Evolutionary conservation across 768 basidiomycete species (phyloP), one percentile per base, ranked within the genome.

Genomic region (Lyophyllum atratum): DNA sequence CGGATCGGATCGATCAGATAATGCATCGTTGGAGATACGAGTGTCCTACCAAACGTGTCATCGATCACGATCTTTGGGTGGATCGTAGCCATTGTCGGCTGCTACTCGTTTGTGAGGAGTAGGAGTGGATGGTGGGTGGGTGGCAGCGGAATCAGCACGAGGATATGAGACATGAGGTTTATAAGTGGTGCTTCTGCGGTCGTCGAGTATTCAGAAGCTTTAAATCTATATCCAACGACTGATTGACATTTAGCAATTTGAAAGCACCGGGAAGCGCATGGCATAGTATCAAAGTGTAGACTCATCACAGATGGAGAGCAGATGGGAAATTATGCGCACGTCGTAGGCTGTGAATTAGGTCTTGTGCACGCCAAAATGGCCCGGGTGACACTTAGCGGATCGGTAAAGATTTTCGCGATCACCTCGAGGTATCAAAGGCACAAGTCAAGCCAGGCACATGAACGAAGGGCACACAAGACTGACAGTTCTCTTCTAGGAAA

Each of bases 31-130:
- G 45, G 39, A 39, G 42, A 21, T 25, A 14, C 21, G 1, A 4
- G 26, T n/a, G 14, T 8, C 55, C 40, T 28, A 67, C 68, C 66
- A 25, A 66, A 68, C 17, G 68, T 69, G 53, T 64, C 61, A 42
- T 63, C 60, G 29, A 69, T 63, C 24, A 21, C 47, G 4, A 58
- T 21, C 28, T 19, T 58, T 17, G 37, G 56, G 11, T 29, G n/a
- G 21, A 28, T 28, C 8, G 37, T 34, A 11, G 50, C 49, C 59
- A 60, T 63, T 26, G 19, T 43, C 22, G 11, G 40, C 12, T 34
- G 8, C 21, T 28, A 28, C 31, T 51, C 44, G 42, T 31, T n/a
- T 5, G 42, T 29, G 34, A 14, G 34, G 34, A 9, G 34, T 37
- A 6, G 34, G 8, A 33, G 49, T 40, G 15, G 29, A 29, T 11